Evolutionary conservation across 441 rosid genomes (phyloP), one percentile per base, ranked within the genome.

Genomic region (Jatropha podagrica): DNA sequence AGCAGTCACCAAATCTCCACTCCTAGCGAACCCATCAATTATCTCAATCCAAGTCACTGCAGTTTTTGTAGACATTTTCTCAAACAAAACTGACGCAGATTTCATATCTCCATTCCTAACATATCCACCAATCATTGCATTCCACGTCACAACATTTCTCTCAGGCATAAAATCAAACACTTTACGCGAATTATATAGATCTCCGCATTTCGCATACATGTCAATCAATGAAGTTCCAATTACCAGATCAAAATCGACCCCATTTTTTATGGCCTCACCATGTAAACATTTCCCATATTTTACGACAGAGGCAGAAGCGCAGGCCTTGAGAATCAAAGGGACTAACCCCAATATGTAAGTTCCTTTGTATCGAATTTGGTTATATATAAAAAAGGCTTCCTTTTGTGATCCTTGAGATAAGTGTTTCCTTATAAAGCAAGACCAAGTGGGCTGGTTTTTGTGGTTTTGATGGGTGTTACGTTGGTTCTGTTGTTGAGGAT

Each of bases 71-170:
- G 71, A 6, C 84, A 89, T 83, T 79, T 80, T 67, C 13, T 80
- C 81, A 61, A 89, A 91, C 76, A 91, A 74, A 32, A 65, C 4
- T 38, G 59, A 80, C 4, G 93, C 92, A 59, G 83, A 81, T 3
- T 72, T 54, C 76, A 40, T 62, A 72, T 86, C 82, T 23, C 83
- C 87, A 74, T 75, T 79, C n/a, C 81, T 52, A 77, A 86, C 74
- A 69, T 79, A 85, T 74, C 91, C 92, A 73, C 87, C 87, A 17
- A 91, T 81, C 91, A 89, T 85, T 1, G 91, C 88, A 75, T 91
- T 91, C 93, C 88, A 88, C n/a, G 90, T 82, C 40, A 86, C 88
- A 0, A 83, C 83, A 73, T 86, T 91, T 85, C 85, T 86, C 6
- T 81, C 81, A 46, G 88, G 85, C 88, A 89, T 88, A 78, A 54